phyloP scores from a whole-genome alignment of 257 asterid species.

The Vinca minor region DNA sequence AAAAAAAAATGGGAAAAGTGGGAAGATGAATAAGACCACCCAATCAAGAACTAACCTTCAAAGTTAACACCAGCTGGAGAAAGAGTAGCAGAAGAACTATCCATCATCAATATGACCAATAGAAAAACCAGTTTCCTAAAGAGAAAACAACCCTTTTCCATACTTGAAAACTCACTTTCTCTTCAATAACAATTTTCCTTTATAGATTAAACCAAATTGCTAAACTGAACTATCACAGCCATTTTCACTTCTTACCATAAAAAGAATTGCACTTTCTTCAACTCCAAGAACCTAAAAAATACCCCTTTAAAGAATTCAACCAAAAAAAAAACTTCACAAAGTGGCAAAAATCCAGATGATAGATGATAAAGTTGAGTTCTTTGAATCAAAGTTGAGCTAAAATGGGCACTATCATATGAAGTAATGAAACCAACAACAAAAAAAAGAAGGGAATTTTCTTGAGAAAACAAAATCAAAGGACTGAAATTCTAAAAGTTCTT shows the following conservation, averaged over 20 bases:
- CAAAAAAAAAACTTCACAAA: slow-evolving; percentile 15
- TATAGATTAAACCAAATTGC: slow-evolving; percentile 27
- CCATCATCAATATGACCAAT: slow-evolving; percentile 39
- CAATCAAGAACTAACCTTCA: slow-evolving; percentile 61
- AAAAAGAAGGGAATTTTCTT: slow-evolving; percentile 30
- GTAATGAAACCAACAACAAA: too few species aligned
- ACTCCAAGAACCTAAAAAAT: too few species aligned
- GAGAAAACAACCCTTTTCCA: slow-evolving; percentile 40
- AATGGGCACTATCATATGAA: slow-evolving; percentile 21
- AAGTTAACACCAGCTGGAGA: slow-evolving; percentile 94
- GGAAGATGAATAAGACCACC: not conserved
- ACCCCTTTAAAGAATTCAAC: too few species aligned
- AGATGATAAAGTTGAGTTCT: slow-evolving; percentile 36
- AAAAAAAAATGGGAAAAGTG: not conserved
- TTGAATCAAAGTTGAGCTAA: slow-evolving; percentile 7
- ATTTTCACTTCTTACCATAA: slow-evolving; percentile 20
- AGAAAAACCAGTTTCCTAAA: slow-evolving; percentile 39
- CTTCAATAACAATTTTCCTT: slow-evolving; percentile 29
- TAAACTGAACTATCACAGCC: slow-evolving; percentile 19
- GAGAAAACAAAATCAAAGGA: too few species aligned
- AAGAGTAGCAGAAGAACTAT: slow-evolving; percentile 61
- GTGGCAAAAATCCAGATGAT: slow-evolving; percentile 27
- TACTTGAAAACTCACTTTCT: slow-evolving; percentile 22
- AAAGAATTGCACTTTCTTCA: slow-evolving; percentile 23
- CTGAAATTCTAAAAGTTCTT: slow-evolving; percentile 45